phyloP scores from a whole-genome alignment of 805 yeast genomes.

The Suhomyces canberraensis region DNA sequence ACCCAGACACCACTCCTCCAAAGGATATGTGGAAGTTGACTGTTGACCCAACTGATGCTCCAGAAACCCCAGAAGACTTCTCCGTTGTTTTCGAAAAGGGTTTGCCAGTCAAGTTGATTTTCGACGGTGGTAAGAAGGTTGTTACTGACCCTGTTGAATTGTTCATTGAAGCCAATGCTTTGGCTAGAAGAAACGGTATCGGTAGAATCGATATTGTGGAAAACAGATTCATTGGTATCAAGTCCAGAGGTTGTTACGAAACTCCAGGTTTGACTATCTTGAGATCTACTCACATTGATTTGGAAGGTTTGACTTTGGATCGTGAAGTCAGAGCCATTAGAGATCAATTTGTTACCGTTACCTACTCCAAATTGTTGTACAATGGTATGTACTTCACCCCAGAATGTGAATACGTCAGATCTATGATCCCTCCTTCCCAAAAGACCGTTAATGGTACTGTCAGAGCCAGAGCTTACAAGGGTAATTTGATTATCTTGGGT shows the following conservation, averaged over 20 bases:
- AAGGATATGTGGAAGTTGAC: slow-evolving; percentile 99
- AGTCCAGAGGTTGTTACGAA: slow-evolving; percentile 99
- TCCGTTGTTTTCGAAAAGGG: slow-evolving; percentile 81
- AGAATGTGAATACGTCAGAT: slow-evolving; percentile 93
- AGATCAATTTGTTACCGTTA: slow-evolving; percentile 92
- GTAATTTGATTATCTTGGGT: slow-evolving; percentile 78
- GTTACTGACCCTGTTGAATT: slow-evolving; percentile 89
- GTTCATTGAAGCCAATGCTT: slow-evolving; percentile 86
- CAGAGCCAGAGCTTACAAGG: slow-evolving; percentile 92
- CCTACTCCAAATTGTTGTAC: slow-evolving; percentile 86
- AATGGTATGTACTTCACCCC: slow-evolving; percentile 98
- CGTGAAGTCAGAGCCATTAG: slow-evolving; percentile 97
- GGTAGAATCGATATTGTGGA: slow-evolving; percentile 99
- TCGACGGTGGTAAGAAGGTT: slow-evolving; percentile 55
- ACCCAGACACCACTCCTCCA: slow-evolving; percentile 98
- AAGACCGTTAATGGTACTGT: slow-evolving; percentile 94
- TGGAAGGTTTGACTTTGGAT: slow-evolving; percentile 95
- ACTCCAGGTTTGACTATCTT: slow-evolving; percentile 96
- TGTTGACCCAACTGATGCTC: slow-evolving; percentile 93
- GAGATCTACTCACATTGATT: slow-evolving; percentile 91
- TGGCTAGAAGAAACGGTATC: slow-evolving; percentile 98
- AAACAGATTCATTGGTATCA: slow-evolving; percentile 97
- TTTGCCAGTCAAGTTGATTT: slow-evolving; percentile 75
- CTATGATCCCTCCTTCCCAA: slow-evolving; percentile 94
- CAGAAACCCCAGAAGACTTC: slow-evolving; percentile 87